phyloP scores from a whole-genome alignment of 2,329 filamentous ascomycete species.

The Colletotrichum plurivorum region DNA sequence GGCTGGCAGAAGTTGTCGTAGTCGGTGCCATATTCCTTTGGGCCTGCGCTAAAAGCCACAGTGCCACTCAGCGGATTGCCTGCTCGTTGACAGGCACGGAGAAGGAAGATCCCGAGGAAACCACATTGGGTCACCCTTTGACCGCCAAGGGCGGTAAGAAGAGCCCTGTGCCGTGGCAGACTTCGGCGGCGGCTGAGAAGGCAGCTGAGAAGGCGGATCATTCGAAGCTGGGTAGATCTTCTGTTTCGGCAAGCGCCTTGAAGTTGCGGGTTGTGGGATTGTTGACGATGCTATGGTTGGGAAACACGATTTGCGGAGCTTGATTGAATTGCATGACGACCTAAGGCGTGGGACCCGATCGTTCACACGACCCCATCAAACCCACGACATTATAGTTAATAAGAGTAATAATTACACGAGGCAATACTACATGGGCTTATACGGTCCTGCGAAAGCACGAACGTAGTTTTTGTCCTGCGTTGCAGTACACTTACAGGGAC shows the following conservation, averaged over 20 bases:
- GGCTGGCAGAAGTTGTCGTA: conserved; percentile 41
- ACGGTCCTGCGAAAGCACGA: background rate
- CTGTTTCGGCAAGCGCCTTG: conserved; percentile 9
- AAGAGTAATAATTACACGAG: conserved; percentile 23
- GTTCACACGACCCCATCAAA: background rate
- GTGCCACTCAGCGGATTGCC: conserved; percentile 23
- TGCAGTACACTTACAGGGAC: conserved; percentile 25
- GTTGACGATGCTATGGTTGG: conserved; percentile 35
- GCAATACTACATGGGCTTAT: conserved; percentile 6
- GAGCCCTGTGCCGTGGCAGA: conserved; percentile 30
- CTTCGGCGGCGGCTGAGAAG: conserved; percentile 15
- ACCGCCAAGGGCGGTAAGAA: conserved; percentile 32
- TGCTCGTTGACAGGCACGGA: conserved; percentile 19
- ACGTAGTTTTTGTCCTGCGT: background rate
- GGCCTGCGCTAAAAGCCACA: conserved; percentile 30
- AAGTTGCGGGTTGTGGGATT: conserved; percentile 25
- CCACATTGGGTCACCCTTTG: conserved; percentile 12
- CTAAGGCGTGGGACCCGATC: background rate
- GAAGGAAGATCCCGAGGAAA: conserved; percentile 14
- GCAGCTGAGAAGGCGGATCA: conserved; percentile 2
- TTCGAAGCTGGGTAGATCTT: background rate
- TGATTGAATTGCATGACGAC: conserved; percentile 20
- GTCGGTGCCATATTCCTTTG: conserved; percentile 46
- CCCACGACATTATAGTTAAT: conserved; percentile 11
- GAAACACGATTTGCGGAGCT: conserved; percentile 37